Conservation (phyloP, 192 early-diverging fungal genomes). For the Backusella parvicylindrica region DNA sequence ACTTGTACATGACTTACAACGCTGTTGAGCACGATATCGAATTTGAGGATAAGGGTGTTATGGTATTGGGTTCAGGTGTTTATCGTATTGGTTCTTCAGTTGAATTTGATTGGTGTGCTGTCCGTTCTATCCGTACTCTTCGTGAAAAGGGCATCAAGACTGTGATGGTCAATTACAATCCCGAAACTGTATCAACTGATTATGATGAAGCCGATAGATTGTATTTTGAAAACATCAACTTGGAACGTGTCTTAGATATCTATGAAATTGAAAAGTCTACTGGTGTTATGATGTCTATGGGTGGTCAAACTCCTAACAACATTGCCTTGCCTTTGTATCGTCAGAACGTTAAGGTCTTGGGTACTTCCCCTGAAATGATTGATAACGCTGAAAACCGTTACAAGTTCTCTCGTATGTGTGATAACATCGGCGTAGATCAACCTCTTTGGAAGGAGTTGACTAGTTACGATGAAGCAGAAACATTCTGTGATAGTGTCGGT, state of each 20-base stretch:
- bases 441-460: slow-evolving; percentile 97
- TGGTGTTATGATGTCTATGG: slow-evolving; percentile 94
- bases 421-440: slow-evolving; percentile 96
- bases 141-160: slow-evolving; percentile 87
- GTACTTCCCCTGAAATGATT: slow-evolving; percentile 95
- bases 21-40: slow-evolving; percentile 88
- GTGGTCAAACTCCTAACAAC: slow-evolving; percentile 97
- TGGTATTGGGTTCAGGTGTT: slow-evolving; percentile 96
- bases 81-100: slow-evolving; percentile 98
- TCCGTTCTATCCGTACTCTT: slow-evolving; percentile 91
- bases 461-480: slow-evolving; percentile 79
- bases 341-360: slow-evolving; percentile 90
- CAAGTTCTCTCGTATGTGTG: slow-evolving; percentile 97
- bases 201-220: slow-evolving; percentile 97
- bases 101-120: slow-evolving; percentile 99
- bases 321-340: slow-evolving; percentile 90
- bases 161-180: slow-evolving; percentile 99
- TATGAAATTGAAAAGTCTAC: slow-evolving; percentile 86
- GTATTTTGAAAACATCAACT: slow-evolving; percentile 94
- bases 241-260: slow-evolving; percentile 95
- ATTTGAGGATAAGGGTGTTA: slow-evolving; percentile 93
- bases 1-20: slow-evolving; percentile 98
- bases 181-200: slow-evolving; percentile 98
- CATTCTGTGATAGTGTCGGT: slow-evolving; percentile 85
- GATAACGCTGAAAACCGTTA: slow-evolving; percentile 96